Conservation (phyloP, 2,329 filamentous ascomycete genomes). For the Mariannaea sp. region DNA sequence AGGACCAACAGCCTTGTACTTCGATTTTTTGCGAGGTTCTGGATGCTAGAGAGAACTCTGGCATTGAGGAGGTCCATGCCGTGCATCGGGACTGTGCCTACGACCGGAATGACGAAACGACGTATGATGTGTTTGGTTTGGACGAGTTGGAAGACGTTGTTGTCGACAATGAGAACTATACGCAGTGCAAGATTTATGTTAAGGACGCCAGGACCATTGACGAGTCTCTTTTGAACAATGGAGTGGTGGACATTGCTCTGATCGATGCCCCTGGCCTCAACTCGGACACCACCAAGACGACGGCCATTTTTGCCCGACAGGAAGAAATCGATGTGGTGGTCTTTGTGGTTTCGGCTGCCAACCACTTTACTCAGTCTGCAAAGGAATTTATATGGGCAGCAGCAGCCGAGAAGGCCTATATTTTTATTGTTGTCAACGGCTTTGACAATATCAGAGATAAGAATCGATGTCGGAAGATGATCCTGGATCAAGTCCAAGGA, state of each 20-base stretch:
- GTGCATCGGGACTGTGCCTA: slow-evolving; percentile 82
- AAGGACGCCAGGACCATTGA: slow-evolving; percentile 88
- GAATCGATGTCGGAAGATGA: slow-evolving; percentile 86
- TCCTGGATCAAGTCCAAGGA: slow-evolving; percentile 83
- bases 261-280: slow-evolving; percentile 97
- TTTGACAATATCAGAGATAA: slow-evolving; percentile 95
- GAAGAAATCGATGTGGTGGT: slow-evolving; percentile 99
- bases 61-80: slow-evolving; percentile 93
- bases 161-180: slow-evolving; percentile 83
- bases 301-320: slow-evolving; percentile 93
- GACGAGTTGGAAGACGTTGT: slow-evolving; percentile 86
- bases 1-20: slow-evolving; percentile 97
- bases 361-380: slow-evolving; percentile 97
- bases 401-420: slow-evolving; percentile 95
- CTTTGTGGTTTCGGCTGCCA: slow-evolving; percentile 95
- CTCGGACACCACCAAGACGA: slow-evolving; percentile 95
- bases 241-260: slow-evolving; percentile 94
- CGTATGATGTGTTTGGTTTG: slow-evolving; percentile 85
- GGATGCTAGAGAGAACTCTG: slow-evolving; percentile 87
- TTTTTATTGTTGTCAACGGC: slow-evolving; percentile 98
- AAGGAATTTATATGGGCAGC: slow-evolving; percentile 97
- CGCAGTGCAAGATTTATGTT: slow-evolving; percentile 96
- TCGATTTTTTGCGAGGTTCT: slow-evolving; percentile 98
- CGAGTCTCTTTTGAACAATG: slow-evolving; percentile 94
- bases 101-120: slow-evolving; percentile 88